These are phyloP conservation scores for Skeletonema potamos DNA, from an alignment of 108 stramenopile genomes.

Conservation along the genomic window DNA sequence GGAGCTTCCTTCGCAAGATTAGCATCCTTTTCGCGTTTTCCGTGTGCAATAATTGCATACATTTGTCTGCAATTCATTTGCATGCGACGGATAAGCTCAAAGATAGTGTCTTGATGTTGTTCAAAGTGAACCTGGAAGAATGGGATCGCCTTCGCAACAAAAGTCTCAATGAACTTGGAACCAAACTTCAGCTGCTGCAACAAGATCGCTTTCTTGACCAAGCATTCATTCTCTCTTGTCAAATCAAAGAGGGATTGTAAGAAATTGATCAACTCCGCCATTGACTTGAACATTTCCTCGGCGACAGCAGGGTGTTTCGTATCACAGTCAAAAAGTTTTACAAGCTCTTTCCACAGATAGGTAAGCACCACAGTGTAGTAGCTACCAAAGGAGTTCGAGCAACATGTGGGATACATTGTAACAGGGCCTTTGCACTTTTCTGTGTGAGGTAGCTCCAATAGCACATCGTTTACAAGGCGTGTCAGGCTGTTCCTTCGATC, in stretches of 20 bases:
- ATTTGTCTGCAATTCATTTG: constrained; percentile 33
- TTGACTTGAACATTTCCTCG: background rate
- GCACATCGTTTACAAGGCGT: constrained; percentile 39
- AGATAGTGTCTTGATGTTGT: constrained; percentile 26
- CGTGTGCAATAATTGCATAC: constrained; percentile 41
- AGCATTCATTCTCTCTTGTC: constrained; percentile 18
- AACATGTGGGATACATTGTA: constrained; percentile 40
- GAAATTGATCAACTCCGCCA: constrained; percentile 21
- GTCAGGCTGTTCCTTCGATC: constrained; percentile 29
- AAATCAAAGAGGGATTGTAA: constrained; percentile 25
- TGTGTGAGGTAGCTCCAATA: constrained; percentile 37
- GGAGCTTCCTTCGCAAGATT: constrained; percentile 49
- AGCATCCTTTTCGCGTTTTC: constrained; percentile 50
- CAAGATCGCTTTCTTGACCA: constrained; percentile 43
- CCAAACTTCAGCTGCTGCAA: constrained; percentile 48
- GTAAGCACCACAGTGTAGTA: constrained; percentile 31
- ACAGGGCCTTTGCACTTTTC: constrained; percentile 53
- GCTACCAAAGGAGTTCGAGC: constrained; percentile 26
- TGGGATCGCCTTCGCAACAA: constrained; percentile 46
- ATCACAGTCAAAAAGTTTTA: constrained; percentile 32
- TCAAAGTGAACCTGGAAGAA: constrained; percentile 45
- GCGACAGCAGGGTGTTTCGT: constrained; percentile 33
- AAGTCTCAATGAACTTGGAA: constrained; percentile 44
- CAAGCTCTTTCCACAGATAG: constrained; percentile 34
- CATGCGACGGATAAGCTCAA: constrained; percentile 30